Base-by-base conservation (phyloP, 768 basidiomycete species). In the Trametes cinnabarina region DNA sequence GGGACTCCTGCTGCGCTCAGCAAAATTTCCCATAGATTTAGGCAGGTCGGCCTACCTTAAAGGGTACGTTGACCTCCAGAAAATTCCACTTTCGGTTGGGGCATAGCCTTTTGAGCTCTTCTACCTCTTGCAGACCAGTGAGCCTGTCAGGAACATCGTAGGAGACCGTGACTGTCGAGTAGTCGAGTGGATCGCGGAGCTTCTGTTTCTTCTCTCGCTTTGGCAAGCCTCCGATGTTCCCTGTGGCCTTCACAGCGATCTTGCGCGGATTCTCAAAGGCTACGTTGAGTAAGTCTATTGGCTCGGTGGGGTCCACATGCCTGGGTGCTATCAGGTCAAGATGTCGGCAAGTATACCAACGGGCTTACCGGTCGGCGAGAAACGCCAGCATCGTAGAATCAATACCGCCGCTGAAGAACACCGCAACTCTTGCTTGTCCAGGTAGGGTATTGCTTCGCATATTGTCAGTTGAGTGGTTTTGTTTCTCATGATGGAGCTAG, bases 201-300 rank as follows among this genome's bases (percentile, higher is more conserved):
- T 71, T 78, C 67, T 73, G 76, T 58, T 79, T 74, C 66, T 70
- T 77, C 61, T 68, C 69, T 17, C 63, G 44, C 54, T 78, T 82
- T 12, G 76, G 68, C n/a, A 77, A 65, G 0, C 75, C 76, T 15
- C 76, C 77, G 28, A 71, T 58, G 60, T 83, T 82, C 12, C 80
- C 79, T 47, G 78, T 76, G 20, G 73, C 59, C 58, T 79, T 76
- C 3, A 78, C 68, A 43, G 76, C 76, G 14, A 89, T 73, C 66
- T 90, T 88, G 6, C 92, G 82, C n/a, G 94, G 94, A 66, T 97
- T 97, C 69, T 98, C 94, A 63, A 98, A 98, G 1, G 92, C 92
- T 4, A 98, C 92, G 65, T 97, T 97, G 8, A 98, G 76, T 1
- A 98, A 75, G 67, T 98, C 95, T 49, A 98, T 92, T 0, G 93